A percentile compares a stretch with the other conserved stretches of the same genome.
Conservation (phyloP, 306 rosid genomes). For the Vachellia pachyceras region DNA sequence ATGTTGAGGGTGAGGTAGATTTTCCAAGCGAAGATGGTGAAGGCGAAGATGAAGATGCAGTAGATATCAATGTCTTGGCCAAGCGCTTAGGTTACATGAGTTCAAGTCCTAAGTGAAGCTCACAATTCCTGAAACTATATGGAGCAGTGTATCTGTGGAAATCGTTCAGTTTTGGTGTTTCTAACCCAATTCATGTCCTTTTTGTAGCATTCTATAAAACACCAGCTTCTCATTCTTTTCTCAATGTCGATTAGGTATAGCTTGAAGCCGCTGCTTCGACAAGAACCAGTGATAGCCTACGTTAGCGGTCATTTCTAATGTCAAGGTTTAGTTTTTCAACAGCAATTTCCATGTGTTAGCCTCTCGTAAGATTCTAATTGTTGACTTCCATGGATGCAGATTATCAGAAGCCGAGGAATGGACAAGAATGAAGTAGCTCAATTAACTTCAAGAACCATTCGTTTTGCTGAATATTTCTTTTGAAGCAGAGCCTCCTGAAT, state of each 20-base stretch:
- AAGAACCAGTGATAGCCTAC: constrained; percentile 47
- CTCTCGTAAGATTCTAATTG: constrained; percentile 40
- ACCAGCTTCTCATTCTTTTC: constrained; percentile 44
- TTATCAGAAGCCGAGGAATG: constrained; percentile 67
- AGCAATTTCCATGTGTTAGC: constrained; percentile 24
- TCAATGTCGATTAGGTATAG: constrained; percentile 66
- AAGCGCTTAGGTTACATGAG: constrained; percentile 63
- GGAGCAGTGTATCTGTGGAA: constrained; percentile 32
- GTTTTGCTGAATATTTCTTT: constrained; percentile 50
- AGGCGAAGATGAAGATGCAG: constrained; percentile 50
- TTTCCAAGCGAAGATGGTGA: constrained; percentile 38
- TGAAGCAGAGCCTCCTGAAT: constrained; percentile 49
- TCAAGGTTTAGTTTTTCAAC: constrained; percentile 48
- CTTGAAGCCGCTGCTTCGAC: constrained; percentile 74
- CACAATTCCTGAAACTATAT: neutral
- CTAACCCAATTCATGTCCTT: constrained; percentile 53
- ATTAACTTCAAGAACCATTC: constrained; percentile 55
- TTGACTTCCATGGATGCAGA: constrained; percentile 64
- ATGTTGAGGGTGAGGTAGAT: constrained; percentile 55
- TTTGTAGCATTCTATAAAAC: constrained; percentile 39
- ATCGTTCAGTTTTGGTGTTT: constrained; percentile 52
- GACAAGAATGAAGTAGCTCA: constrained; percentile 55
- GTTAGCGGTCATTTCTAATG: constrained; percentile 36
- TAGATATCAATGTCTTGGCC: constrained; percentile 64
- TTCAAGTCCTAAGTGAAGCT: constrained; percentile 56